phyloP scores from a whole-genome alignment of 805 yeast species.

The Schwanniomyces sp. region DNA sequence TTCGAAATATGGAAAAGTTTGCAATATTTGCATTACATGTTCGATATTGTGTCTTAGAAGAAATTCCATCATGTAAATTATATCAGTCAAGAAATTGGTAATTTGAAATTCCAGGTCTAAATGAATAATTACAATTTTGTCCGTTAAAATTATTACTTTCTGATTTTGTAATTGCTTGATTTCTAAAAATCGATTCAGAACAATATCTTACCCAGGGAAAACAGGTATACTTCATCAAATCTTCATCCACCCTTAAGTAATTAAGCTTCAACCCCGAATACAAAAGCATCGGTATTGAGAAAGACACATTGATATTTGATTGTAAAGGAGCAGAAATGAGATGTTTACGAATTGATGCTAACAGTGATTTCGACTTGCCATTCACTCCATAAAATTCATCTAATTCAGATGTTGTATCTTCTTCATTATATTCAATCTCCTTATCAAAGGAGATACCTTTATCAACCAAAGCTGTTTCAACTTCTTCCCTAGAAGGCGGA shows the following conservation, averaged over 20 bases:
- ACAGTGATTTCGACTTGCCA: conserved; percentile 30
- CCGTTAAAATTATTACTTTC: not conserved
- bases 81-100: conserved; percentile 7
- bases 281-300: conserved; percentile 48
- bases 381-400: conserved; percentile 37
- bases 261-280: conserved; percentile 68
- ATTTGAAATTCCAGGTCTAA: conserved; percentile 15
- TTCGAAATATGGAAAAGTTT: too few relatives aligned
- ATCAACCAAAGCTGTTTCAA: conserved; percentile 3
- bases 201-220: conserved; percentile 79
- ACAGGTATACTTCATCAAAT: conserved; percentile 58
- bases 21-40: too few relatives aligned
- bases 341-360: conserved; percentile 12
- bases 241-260: conserved; percentile 66
- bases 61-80: not conserved
- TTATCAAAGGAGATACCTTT: not conserved
- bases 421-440: conserved; percentile 18
- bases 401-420: conserved; percentile 27
- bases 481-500: not conserved
- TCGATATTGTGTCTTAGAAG: not conserved
- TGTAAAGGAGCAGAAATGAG: conserved; percentile 9
- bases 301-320: conserved; percentile 27
- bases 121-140: conserved; percentile 11
- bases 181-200: conserved; percentile 15
- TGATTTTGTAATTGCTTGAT: not conserved